Evolutionary conservation across 2,329 filamentous ascomycete genomes (phyloP), one percentile per base, ranked within the genome.

Genomic region (Catunica adiposa): DNA sequence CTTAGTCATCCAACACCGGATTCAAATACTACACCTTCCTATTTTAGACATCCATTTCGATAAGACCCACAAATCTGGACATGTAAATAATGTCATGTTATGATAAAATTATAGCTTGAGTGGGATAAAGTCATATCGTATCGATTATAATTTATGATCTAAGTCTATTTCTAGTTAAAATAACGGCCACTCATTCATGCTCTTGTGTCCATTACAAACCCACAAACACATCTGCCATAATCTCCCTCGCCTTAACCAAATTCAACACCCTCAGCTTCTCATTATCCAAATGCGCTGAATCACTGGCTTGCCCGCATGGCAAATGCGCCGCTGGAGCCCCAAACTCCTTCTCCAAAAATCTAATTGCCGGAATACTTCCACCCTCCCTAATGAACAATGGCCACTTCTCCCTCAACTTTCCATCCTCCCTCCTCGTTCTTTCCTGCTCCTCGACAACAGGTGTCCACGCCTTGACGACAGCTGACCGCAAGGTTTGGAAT

Each of bases 311-410:
- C 0, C 94, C 94, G 64, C 89, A 96, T 0, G 92, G 94, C 34
- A 98, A 70, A 67, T 97, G 89, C 0, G 90, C 90, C 0, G 92
- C 90, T 0, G 89, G 89, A 0, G 92, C 92, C 2, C 77, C 76
- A 65, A 97, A 96, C 63, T 94, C 88, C 70, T 95, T 95, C 67
- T 97, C 90, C 38, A 97, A 66, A 65, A 97, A 97, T 4, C 92
- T 75, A 56, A 97, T 97, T 0, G 87, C 87, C 0, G 92, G 92
- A 62, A 98, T 98, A 0, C 86, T 94, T 3, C 92, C 92, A 11
- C 92, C 92, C 69, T 98, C 92, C 8, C 92, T 80, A 62, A 98
- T 98, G 66, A 94, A 97, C 2, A 98, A 73, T 0, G 57, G 57
- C 62, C 82, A 84, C 60, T 71, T 73, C n/a, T 44, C 37, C 20